Evolutionary conservation across 208 protist genomes (phyloP).

Genomic region (Angomonas deanei): DNA sequence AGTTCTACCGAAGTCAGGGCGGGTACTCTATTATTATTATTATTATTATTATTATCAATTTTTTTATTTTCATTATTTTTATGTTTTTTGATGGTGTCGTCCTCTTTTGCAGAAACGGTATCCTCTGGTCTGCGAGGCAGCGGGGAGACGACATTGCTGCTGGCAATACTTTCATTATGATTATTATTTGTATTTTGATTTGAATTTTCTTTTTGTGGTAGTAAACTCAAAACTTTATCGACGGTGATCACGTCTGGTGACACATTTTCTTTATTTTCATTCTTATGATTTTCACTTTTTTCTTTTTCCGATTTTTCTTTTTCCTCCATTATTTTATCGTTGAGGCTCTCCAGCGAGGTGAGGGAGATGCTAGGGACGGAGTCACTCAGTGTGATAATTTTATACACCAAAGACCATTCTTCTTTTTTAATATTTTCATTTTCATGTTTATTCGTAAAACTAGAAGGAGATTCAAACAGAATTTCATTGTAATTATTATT

Average conservation of each 20-base stretch:
- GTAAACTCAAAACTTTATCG: too few species aligned
- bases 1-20: too few species aligned
- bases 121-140: too few species aligned
- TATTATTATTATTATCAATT: background rate
- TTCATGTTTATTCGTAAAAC: background rate
- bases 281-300: too few species aligned
- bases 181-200: too few species aligned
- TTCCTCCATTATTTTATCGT: background rate
- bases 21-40: background rate
- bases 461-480: background rate
- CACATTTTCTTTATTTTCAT: too few species aligned
- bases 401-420: background rate
- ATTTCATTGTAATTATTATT: background rate
- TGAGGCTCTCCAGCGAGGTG: background rate
- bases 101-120: too few species aligned
- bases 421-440: background rate
- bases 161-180: background rate
- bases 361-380: background rate
- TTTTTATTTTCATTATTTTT: background rate
- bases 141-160: too few species aligned
- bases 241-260: too few species aligned
- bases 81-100: too few species aligned
- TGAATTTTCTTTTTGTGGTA: too few species aligned
- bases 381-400: background rate
- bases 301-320: background rate